Percentiles rank a stretch among this genome's conserved stretches.
phyloP scores from a whole-genome alignment of 257 asterid species.

The Linderniella brevidens region DNA sequence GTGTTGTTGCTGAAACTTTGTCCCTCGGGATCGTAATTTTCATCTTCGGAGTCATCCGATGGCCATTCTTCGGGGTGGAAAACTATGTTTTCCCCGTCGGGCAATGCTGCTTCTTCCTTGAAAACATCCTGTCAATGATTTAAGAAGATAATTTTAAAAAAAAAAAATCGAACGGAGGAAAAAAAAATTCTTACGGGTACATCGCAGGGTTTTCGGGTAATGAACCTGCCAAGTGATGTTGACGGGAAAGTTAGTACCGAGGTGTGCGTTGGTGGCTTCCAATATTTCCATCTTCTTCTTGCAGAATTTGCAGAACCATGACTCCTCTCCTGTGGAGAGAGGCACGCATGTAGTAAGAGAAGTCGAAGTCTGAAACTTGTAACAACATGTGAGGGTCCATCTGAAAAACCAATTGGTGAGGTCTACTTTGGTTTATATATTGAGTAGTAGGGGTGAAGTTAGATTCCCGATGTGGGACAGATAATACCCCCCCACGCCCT shows the following conservation, averaged over 20 bases:
- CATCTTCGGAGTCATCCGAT: slow-evolving; percentile 91
- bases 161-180: too few relatives aligned
- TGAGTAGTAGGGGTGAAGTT: too few relatives aligned
- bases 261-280: slow-evolving; percentile 91
- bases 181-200: too few relatives aligned
- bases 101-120: slow-evolving; percentile 80
- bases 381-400: slow-evolving; percentile 8
- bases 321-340: slow-evolving; percentile 94
- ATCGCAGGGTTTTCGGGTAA: slow-evolving; percentile 8
- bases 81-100: slow-evolving; percentile 41
- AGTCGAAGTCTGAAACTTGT: not conserved
- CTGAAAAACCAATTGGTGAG: too few relatives aligned
- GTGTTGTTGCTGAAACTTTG: slow-evolving; percentile 30
- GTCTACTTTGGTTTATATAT: too few relatives aligned
- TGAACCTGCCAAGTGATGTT: slow-evolving; percentile 82
- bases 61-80: slow-evolving; percentile 73
- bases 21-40: slow-evolving; percentile 76
- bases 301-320: slow-evolving; percentile 96
- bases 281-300: slow-evolving; percentile 77
- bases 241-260: slow-evolving; percentile 72
- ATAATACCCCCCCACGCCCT: too few relatives aligned
- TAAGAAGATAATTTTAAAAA: slow-evolving; percentile 1
- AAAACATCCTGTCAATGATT: slow-evolving; percentile 56
- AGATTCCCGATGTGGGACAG: too few relatives aligned
- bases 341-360: slow-evolving; percentile 9